Evolutionary conservation across 2,329 filamentous ascomycete species (phyloP).

Genomic region (Cercospora sp.): DNA sequence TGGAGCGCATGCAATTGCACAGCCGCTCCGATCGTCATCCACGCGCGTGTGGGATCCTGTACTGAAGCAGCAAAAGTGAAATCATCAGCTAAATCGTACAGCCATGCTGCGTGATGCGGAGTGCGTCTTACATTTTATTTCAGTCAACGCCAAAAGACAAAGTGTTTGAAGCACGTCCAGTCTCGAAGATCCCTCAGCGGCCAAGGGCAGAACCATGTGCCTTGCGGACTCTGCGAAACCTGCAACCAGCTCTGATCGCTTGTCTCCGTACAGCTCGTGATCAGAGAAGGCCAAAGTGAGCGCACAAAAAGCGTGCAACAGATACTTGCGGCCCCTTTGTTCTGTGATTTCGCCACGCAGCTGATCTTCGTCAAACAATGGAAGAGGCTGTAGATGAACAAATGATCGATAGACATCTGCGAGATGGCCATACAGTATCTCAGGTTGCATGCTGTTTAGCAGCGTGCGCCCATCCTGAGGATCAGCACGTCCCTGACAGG

Average conservation of each 20-base stretch:
- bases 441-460: neutral
- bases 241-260: neutral
- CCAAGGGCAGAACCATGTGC: neutral
- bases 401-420: neutral
- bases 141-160: neutral
- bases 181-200: neutral
- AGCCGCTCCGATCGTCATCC: too few species aligned
- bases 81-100: too few species aligned
- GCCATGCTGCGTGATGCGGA: too few species aligned
- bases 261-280: neutral
- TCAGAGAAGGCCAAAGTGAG: neutral
- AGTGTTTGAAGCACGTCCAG: neutral
- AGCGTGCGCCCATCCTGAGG: neutral
- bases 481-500: neutral
- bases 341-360: neutral
- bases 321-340: neutral
- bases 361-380: neutral
- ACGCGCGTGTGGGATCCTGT: too few species aligned
- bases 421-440: neutral
- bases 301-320: neutral
- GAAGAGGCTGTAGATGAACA: neutral
- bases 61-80: too few species aligned
- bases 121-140: neutral
- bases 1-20: too few species aligned
- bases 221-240: neutral